Evolutionary conservation across 129 eudicot species (phyloP).

Genomic region (Logfia minima): DNA sequence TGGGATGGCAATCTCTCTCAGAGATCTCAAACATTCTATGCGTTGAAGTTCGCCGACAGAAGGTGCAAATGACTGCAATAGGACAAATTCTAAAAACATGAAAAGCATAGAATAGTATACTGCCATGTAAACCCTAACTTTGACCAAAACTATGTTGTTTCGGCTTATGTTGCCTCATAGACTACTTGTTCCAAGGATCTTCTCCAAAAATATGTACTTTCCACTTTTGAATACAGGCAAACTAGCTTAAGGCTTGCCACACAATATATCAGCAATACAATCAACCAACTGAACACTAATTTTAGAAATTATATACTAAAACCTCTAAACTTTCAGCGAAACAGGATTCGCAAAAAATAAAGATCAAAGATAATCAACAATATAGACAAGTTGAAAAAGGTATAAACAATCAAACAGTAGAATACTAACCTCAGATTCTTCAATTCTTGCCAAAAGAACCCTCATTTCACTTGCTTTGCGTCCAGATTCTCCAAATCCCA

Average conservation of each 20-base stretch:
- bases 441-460: constrained; percentile 88
- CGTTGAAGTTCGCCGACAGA: constrained; percentile 91
- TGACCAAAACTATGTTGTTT: neutral
- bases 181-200: neutral
- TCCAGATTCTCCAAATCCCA: constrained; percentile 96
- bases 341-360: neutral
- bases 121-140: constrained; percentile 19
- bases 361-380: constrained; percentile 6
- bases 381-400: constrained; percentile 13
- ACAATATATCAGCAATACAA: neutral
- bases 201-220: neutral
- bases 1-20: constrained; percentile 78
- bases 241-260: neutral
- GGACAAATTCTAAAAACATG: neutral
- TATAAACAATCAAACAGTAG: constrained; percentile 5
- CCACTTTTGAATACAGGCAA: neutral
- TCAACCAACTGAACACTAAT: neutral
- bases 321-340: constrained; percentile 14
- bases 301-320: neutral
- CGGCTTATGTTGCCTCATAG: constrained; percentile 4
- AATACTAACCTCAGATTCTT: constrained; percentile 87
- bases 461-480: constrained; percentile 87
- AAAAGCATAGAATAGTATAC: constrained; percentile 16
- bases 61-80: constrained; percentile 79
- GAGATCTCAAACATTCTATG: constrained; percentile 81